A percentile compares a stretch with the other conserved stretches of the same genome.
Conservation (phyloP, 148 eudicot species). For the Silene latifolia region DNA sequence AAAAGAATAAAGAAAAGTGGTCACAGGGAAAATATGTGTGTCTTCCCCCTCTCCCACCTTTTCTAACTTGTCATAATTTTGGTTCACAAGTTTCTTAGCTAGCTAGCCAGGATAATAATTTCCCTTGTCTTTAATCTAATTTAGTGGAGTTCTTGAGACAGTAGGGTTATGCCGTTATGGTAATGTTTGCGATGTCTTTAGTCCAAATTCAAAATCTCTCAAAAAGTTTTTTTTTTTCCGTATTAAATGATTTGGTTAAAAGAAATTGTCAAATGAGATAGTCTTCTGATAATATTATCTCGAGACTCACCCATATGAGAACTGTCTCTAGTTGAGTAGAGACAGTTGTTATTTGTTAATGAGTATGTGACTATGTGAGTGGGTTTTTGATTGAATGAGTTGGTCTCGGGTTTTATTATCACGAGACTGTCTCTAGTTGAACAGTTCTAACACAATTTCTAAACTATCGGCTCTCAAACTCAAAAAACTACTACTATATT, state of each 20-base stretch:
- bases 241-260: neutral
- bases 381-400: too few species aligned
- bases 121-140: neutral
- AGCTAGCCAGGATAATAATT: neutral
- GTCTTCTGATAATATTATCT: too few species aligned
- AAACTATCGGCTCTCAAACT: too few species aligned
- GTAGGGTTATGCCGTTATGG: neutral
- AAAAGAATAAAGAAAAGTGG: neutral
- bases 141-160: neutral
- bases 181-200: neutral
- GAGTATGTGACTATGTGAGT: too few species aligned
- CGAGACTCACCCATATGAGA: too few species aligned
- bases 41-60: neutral
- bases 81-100: neutral
- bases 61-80: neutral
- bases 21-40: neutral
- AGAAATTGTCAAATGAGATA: neutral
- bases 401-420: too few species aligned
- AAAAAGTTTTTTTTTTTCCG: neutral
- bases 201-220: neutral
- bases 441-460: too few species aligned
- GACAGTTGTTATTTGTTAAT: too few species aligned
- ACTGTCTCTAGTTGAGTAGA: too few species aligned
- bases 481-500: too few species aligned
- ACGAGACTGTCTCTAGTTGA: too few species aligned